These are phyloP conservation scores for Narthecium ossifragum DNA, from an alignment of 106 monocot species.

Conservation along the genomic window DNA sequence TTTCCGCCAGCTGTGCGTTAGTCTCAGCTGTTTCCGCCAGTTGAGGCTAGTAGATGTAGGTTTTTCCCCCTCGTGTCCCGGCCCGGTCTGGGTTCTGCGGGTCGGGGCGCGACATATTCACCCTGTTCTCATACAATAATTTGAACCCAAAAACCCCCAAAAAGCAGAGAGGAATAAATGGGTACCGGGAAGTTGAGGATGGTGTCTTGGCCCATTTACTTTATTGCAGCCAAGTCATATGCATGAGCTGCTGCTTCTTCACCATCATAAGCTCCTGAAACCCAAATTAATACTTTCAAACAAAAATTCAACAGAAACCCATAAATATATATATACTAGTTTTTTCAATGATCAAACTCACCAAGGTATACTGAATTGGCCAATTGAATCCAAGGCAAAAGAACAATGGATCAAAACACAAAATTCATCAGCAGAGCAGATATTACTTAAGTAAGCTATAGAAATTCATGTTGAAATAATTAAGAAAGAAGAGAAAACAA, in stretches of 20 bases:
- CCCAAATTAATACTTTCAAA: too few species aligned
- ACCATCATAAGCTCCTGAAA: conserved; percentile 24
- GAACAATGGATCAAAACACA: not conserved
- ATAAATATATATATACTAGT: not conserved
- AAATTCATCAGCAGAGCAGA: not conserved
- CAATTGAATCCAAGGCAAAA: not conserved
- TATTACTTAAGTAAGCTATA: not conserved
- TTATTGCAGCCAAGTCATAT: conserved; percentile 36
- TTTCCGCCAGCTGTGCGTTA: too few species aligned
- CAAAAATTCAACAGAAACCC: not conserved
- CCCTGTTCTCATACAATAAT: too few species aligned
- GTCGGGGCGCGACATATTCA: too few species aligned
- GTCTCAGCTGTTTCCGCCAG: too few species aligned
- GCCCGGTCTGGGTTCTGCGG: too few species aligned
- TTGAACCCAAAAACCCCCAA: too few species aligned
- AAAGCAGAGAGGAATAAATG: not conserved
- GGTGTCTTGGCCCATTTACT: conserved; percentile 31
- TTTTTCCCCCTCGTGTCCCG: too few species aligned
- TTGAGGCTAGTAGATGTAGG: too few species aligned
- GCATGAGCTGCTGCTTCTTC: conserved; percentile 37
- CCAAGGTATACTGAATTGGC: conserved; percentile 35
- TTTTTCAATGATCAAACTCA: not conserved
- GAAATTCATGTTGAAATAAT: not conserved
- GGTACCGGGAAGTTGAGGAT: conserved; percentile 34
- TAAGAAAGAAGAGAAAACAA: not conserved